Percentiles rank a stretch among this genome's conserved stretches.
Evolutionary conservation across 805 yeast genomes (phyloP).

Genomic region (Saccharomycopsis sp.): DNA sequence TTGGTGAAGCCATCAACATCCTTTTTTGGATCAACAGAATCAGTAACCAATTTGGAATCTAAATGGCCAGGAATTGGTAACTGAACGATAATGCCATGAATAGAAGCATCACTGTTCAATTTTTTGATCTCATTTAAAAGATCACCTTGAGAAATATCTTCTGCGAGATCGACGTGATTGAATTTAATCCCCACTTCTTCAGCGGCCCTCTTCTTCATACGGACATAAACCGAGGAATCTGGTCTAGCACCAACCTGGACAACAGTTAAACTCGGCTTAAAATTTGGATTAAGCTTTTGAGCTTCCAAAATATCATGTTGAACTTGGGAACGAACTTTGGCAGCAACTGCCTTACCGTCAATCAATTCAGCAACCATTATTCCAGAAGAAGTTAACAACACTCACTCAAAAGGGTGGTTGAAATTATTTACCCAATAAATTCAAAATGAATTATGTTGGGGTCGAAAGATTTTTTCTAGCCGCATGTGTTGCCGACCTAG

Average conservation of each 20-base stretch:
- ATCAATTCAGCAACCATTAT: not conserved
- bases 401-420: too few species aligned
- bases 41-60: constrained; percentile 73
- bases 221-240: constrained; percentile 86
- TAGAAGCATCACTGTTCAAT: constrained; percentile 66
- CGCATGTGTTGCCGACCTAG: too few species aligned
- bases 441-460: not conserved
- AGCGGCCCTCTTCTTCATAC: constrained; percentile 88
- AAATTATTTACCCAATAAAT: not conserved
- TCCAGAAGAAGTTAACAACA: too few species aligned
- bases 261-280: constrained; percentile 72
- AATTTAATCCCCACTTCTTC: constrained; percentile 73
- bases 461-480: not conserved
- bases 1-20: constrained; percentile 96
- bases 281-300: constrained; percentile 38
- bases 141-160: constrained; percentile 50
- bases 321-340: constrained; percentile 11
- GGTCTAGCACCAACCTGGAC: constrained; percentile 88
- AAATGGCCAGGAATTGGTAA: constrained; percentile 80
- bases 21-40: constrained; percentile 71
- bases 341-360: constrained; percentile 19
- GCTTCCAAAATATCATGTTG: constrained; percentile 32
- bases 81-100: constrained; percentile 86
- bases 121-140: constrained; percentile 51
- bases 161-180: constrained; percentile 56